Conservation (phyloP, 139 green algal species). For the Monoraphidium neglectum region DNA sequence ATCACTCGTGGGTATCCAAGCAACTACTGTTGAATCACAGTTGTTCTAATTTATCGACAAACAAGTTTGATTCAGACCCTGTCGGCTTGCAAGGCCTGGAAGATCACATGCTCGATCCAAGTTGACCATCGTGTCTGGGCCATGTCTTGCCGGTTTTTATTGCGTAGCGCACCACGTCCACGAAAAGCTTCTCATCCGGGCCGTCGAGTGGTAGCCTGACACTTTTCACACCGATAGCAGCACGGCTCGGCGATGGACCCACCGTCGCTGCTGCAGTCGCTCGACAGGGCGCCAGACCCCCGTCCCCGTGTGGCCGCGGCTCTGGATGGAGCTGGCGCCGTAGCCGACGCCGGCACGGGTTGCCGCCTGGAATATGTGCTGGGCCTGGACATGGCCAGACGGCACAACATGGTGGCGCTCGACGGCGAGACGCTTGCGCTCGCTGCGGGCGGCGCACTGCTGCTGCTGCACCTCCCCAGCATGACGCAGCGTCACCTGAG, state of each 20-base stretch:
- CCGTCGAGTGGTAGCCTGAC: too few species aligned
- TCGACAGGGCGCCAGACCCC: neutral
- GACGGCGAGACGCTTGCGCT: slow-evolving; percentile 58
- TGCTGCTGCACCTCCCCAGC: slow-evolving; percentile 54
- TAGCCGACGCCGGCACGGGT: neutral
- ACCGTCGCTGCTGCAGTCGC: neutral
- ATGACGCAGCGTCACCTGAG: slow-evolving; percentile 44
- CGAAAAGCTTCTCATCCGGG: too few species aligned
- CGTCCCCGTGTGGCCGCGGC: neutral
- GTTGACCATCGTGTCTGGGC: too few species aligned
- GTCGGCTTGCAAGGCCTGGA: too few species aligned
- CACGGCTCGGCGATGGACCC: neutral
- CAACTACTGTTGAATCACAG: too few species aligned
- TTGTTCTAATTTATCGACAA: too few species aligned
- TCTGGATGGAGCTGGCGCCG: neutral
- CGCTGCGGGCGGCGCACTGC: slow-evolving; percentile 42
- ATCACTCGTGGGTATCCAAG: too few species aligned
- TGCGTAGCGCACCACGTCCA: too few species aligned
- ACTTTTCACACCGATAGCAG: neutral
- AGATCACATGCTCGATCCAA: too few species aligned
- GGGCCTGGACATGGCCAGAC: slow-evolving; percentile 44
- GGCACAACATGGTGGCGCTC: slow-evolving; percentile 65
- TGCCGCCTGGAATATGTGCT: slow-evolving; percentile 27
- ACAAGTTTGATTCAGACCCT: too few species aligned
- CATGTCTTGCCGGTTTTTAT: too few species aligned